Evolutionary conservation across 2,329 filamentous ascomycete genomes (phyloP).

Genomic region (Aspergillus ruber): DNA sequence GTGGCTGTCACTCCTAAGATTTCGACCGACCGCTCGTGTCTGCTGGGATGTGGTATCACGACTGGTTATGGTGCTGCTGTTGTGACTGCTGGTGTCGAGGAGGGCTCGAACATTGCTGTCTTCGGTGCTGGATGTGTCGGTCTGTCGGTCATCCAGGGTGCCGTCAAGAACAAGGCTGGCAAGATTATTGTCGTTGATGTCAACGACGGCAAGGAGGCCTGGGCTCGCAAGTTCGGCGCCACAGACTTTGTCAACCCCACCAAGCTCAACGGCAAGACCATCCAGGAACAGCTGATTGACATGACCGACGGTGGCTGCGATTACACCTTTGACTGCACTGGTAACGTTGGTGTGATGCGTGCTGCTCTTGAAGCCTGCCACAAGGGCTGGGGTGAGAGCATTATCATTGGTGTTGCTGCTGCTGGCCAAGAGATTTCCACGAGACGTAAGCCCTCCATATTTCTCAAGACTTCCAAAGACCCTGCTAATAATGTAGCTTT

Average conservation of each 20-base stretch:
- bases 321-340: slow-evolving; percentile 99
- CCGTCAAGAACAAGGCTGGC: slow-evolving; percentile 70
- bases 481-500: slow-evolving; percentile 57
- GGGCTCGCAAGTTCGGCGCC: slow-evolving; percentile 89
- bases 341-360: slow-evolving; percentile 93
- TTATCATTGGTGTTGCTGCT: slow-evolving; percentile 94
- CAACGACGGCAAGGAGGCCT: slow-evolving; percentile 85
- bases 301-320: slow-evolving; percentile 98
- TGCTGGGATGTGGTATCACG: slow-evolving; percentile 96
- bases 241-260: slow-evolving; percentile 95
- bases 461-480: background rate
- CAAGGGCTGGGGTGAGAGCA: slow-evolving; percentile 98
- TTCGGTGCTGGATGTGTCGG: slow-evolving; percentile 97
- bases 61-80: slow-evolving; percentile 94
- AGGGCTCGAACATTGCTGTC: slow-evolving; percentile 81
- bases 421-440: slow-evolving; percentile 94
- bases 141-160: slow-evolving; percentile 89
- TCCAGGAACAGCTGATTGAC: slow-evolving; percentile 89
- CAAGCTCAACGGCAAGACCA: slow-evolving; percentile 66
- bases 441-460: slow-evolving; percentile 60
- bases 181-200: slow-evolving; percentile 63
- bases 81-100: slow-evolving; percentile 86
- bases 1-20: slow-evolving; percentile 87
- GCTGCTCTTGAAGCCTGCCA: slow-evolving; percentile 95
- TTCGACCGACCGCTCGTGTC: slow-evolving; percentile 90